These are phyloP conservation scores for Tricholoma saponaceum DNA, from an alignment of 768 basidiomycete species.

Conservation along the genomic window DNA sequence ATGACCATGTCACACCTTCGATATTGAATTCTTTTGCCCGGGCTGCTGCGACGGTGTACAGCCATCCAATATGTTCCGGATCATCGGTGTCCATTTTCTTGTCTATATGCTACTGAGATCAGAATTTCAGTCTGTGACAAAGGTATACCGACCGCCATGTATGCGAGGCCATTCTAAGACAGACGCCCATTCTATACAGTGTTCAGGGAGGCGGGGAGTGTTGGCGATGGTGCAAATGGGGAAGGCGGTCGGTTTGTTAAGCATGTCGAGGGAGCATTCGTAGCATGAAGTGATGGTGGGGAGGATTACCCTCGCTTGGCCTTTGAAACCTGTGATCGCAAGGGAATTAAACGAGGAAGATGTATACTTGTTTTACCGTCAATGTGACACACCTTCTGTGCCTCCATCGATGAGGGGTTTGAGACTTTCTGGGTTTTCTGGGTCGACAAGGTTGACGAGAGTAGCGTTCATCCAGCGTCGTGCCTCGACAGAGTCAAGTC, in stretches of 20 bases:
- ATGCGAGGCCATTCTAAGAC: slow-evolving; percentile 98
- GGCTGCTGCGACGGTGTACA: slow-evolving; percentile 73
- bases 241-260: slow-evolving; percentile 95
- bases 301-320: slow-evolving; percentile 94
- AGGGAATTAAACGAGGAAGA: slow-evolving; percentile 1
- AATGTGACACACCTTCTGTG: slow-evolving; percentile 72
- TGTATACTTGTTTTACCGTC: not conserved
- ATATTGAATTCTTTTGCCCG: slow-evolving; percentile 95
- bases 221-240: slow-evolving; percentile 99
- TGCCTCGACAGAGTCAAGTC: slow-evolving; percentile 95
- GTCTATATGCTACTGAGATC: slow-evolving; percentile 41
- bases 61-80: slow-evolving; percentile 94
- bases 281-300: slow-evolving; percentile 96
- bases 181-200: slow-evolving; percentile 99
- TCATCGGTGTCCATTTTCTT: slow-evolving; percentile 98
- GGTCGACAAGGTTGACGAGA: slow-evolving; percentile 89
- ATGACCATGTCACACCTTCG: slow-evolving; percentile 95
- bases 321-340: slow-evolving; percentile 79
- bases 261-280: slow-evolving; percentile 97
- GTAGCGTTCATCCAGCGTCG: slow-evolving; percentile 99
- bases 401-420: slow-evolving; percentile 98
- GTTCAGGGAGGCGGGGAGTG: slow-evolving; percentile 95
- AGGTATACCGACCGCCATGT: slow-evolving; percentile 60
- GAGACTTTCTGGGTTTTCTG: slow-evolving; percentile 87
- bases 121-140: not conserved